These are phyloP conservation scores for Yarrowia divulgata DNA, from an alignment of 805 yeast species.

Conservation along the genomic window DNA sequence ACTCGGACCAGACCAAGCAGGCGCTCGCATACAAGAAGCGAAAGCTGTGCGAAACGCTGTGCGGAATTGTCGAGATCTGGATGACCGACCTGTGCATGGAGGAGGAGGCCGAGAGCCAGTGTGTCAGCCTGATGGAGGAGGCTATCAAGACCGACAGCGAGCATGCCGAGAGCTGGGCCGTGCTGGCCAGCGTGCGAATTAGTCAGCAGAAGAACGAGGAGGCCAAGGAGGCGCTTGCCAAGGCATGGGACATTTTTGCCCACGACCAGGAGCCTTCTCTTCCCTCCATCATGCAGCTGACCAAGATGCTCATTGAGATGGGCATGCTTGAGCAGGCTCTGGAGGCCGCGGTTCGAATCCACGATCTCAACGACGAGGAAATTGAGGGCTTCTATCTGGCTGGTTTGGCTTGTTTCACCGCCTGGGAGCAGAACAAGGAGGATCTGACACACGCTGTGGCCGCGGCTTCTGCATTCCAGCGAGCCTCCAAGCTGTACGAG, in stretches of 20 bases:
- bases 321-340: conserved; percentile 72
- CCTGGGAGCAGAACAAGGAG: conserved; percentile 41
- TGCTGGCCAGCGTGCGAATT: conserved; percentile 84
- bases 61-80: conserved; percentile 87
- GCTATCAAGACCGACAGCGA: conserved; percentile 61
- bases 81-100: conserved; percentile 98
- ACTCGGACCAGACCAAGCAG: conserved; percentile 42
- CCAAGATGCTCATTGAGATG: conserved; percentile 79
- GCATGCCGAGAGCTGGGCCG: conserved; percentile 82
- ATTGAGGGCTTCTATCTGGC: conserved; percentile 84
- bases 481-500: conserved; percentile 53
- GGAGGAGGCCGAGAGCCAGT: conserved; percentile 79
- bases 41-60: conserved; percentile 76
- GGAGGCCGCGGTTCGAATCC: conserved; percentile 67
- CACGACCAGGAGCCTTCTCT: conserved; percentile 55
- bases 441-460: conserved; percentile 53
- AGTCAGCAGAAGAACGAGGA: conserved; percentile 81
- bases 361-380: conserved; percentile 84
- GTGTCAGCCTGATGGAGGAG: conserved; percentile 72
- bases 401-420: conserved; percentile 66
- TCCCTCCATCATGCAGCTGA: conserved; percentile 74
- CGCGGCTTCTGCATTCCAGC: conserved; percentile 50
- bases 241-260: conserved; percentile 76
- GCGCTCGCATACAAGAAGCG: conserved; percentile 53
- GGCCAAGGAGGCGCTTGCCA: conserved; percentile 69